These are phyloP conservation scores for Castanea sativa DNA, from an alignment of 306 rosid species.

Conservation along the genomic window DNA sequence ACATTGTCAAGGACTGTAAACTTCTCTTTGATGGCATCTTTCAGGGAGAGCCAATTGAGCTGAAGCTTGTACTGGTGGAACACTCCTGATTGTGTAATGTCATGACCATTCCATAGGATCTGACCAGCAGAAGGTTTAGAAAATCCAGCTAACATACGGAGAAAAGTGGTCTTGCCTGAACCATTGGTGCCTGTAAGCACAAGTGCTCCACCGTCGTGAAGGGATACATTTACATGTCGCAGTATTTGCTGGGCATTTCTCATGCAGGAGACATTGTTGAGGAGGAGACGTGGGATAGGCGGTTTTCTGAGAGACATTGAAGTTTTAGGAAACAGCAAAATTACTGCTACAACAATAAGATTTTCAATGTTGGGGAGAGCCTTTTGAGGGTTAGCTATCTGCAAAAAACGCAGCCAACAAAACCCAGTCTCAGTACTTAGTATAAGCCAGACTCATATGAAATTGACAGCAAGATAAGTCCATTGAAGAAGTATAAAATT, in stretches of 20 bases:
- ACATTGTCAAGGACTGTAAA: slow-evolving; percentile 60
- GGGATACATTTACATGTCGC: slow-evolving; percentile 64
- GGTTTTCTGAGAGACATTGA: slow-evolving; percentile 55
- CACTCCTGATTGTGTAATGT: slow-evolving; percentile 62
- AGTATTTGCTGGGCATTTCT: slow-evolving; percentile 87
- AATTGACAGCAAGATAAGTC: background rate
- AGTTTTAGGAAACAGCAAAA: background rate
- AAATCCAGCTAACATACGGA: slow-evolving; percentile 88
- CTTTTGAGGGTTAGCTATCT: background rate
- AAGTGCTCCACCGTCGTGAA: slow-evolving; percentile 81
- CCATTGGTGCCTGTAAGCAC: slow-evolving; percentile 80
- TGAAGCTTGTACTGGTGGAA: slow-evolving; percentile 89
- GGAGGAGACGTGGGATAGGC: slow-evolving; percentile 70
- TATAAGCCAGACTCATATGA: background rate
- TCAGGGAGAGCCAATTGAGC: slow-evolving; percentile 85
- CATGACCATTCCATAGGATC: slow-evolving; percentile 87
- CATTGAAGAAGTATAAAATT: background rate
- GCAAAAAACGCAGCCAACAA: background rate
- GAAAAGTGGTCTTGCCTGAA: slow-evolving; percentile 84
- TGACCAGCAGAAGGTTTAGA: slow-evolving; percentile 80
- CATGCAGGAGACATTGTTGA: slow-evolving; percentile 82
- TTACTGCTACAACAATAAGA: background rate
- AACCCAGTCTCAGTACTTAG: background rate
- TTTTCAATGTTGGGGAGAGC: background rate
- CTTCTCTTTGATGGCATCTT: slow-evolving; percentile 59